These are phyloP conservation scores for Populus davidiana DNA, from an alignment of 345 rosid species.

Conservation along the genomic window DNA sequence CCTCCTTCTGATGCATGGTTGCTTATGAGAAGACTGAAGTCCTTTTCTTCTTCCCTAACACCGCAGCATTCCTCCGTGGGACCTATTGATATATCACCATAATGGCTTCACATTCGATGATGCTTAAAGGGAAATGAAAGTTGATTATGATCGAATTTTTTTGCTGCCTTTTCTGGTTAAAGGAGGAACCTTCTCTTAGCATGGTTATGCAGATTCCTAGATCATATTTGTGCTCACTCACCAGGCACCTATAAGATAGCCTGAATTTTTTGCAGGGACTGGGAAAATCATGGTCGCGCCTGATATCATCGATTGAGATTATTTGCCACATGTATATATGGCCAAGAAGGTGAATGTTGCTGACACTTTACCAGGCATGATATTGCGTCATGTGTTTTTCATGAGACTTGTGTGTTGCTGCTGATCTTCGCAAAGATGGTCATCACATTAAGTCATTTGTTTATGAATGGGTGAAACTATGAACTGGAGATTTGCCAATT, in stretches of 20 bases:
- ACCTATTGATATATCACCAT: conserved; percentile 48
- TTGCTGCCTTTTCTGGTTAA: neutral
- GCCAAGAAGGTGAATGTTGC: neutral
- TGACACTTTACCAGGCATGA: neutral
- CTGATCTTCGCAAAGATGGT: neutral
- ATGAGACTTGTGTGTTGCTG: too few relatives aligned
- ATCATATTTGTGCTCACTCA: neutral
- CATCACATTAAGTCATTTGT: neutral
- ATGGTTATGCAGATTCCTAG: neutral
- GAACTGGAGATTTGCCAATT: neutral
- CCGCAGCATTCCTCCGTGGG: conserved; percentile 5
- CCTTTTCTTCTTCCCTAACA: conserved; percentile 22
- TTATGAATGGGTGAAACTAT: neutral
- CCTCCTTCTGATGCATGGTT: conserved; percentile 62
- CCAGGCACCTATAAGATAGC: neutral
- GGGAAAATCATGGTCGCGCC: neutral
- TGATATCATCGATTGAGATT: neutral
- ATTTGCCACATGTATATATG: neutral
- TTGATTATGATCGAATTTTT: neutral
- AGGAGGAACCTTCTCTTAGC: neutral
- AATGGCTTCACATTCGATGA: conserved; percentile 10
- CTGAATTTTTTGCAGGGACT: neutral
- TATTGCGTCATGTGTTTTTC: neutral
- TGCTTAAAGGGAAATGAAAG: neutral
- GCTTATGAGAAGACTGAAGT: conserved; percentile 60